Evolutionary conservation across 805 yeast species (phyloP).

Genomic region (Torulaspora gathmanii): DNA sequence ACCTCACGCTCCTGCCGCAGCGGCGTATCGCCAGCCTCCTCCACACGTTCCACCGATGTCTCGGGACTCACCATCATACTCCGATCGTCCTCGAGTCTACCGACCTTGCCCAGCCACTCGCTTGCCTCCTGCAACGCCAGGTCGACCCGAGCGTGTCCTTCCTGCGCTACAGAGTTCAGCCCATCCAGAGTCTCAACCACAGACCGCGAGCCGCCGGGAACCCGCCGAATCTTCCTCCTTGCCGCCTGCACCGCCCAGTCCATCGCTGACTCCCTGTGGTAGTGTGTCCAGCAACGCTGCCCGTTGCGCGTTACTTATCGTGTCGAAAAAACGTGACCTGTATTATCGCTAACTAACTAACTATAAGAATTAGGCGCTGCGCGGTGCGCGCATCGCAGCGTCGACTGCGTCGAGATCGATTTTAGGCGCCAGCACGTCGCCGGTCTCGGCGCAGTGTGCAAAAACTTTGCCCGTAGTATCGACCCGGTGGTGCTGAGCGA

Average conservation of each 20-base stretch:
- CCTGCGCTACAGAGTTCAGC: conserved; percentile 24
- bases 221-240: conserved; percentile 25
- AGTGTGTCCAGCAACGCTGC: neutral
- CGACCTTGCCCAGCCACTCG: conserved; percentile 21
- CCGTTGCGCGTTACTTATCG: neutral
- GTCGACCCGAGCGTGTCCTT: conserved; percentile 23
- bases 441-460: conserved; percentile 25
- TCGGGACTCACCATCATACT: conserved; percentile 16
- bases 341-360: neutral
- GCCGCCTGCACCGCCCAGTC: conserved; percentile 34
- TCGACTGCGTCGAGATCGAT: conserved; percentile 15
- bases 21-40: conserved; percentile 10
- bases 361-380: neutral
- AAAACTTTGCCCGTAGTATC: conserved; percentile 20
- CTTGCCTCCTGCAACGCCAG: conserved; percentile 16
- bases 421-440: conserved; percentile 17
- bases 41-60: conserved; percentile 7
- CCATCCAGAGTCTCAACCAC: conserved; percentile 31
- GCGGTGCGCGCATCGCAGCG: neutral
- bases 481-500: conserved; percentile 19
- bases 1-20: conserved; percentile 1
- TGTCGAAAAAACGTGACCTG: conserved; percentile 4
- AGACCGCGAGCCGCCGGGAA: conserved; percentile 32
- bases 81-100: conserved; percentile 1
- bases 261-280: conserved; percentile 15